Base-by-base conservation (phyloP, 1,284 basidiomycete species). In the Puccinia horiana region DNA sequence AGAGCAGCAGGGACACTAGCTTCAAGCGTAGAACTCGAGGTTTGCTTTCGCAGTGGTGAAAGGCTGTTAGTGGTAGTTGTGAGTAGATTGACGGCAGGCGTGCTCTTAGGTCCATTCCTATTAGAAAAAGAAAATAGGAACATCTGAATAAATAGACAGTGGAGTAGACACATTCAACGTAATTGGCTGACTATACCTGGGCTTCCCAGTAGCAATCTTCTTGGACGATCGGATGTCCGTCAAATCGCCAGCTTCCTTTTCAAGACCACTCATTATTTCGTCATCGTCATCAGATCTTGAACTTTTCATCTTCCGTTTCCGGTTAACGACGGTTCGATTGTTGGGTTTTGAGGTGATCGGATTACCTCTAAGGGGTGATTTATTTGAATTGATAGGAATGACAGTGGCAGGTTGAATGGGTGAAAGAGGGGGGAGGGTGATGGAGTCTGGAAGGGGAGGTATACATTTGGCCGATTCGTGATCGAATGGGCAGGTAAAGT, bases 161-260 rank as follows among this genome's bases (percentile, higher is more conserved):
- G 6, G 20, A 47, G 23, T 40, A 26, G n/a, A 63, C 29, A 9
- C 14, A 2, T 29, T 52, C 35, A 58, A 26, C 20, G 37, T 56
- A 40, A 74, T n/a, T 52, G 75, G 75, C 75, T 76, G 75, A 76
- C 56, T 65, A 63, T 76, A 76, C 75, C 75, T 76, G 14, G 75
- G 32, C 35, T 61, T 76, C n/a, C 35, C 75, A 49, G 26, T 40
- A 44, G 58, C 29, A 32, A 63, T 12, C 40, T 76, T 76, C 20
- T 76, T 76, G 40, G 37, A 76, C n/a, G 56, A 47, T 16, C 56
- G 74, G 4, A 47, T n/a, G 2, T 76, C 74, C 6, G 37, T 32
- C 5, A 40, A 35, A 42, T 58, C 74, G 23, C 23, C 56, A 23
- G 37, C 1, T 29, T 76, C 74, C 14, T 76, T 76, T 2, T 76